A percentile compares a stretch with the other conserved stretches of the same genome.
These are phyloP conservation scores for Pouteria campechiana DNA, from an alignment of 179 eudicot genomes.

Conservation along the genomic window DNA sequence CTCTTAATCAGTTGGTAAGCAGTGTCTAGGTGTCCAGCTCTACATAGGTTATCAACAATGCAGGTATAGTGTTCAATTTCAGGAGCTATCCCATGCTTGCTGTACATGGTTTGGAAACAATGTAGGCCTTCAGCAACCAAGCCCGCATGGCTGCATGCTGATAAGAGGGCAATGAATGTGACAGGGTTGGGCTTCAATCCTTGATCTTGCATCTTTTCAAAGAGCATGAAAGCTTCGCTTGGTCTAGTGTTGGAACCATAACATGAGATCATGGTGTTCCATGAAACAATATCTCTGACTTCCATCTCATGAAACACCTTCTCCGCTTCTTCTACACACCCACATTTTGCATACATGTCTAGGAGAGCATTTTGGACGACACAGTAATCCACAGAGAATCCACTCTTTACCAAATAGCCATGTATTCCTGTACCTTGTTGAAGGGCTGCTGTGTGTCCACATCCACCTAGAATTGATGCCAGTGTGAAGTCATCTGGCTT, in stretches of 20 bases:
- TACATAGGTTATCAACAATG: slow-evolving; percentile 17
- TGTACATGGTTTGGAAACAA: slow-evolving; percentile 6
- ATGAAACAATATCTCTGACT: slow-evolving; percentile 11
- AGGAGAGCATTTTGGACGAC: slow-evolving; percentile 14
- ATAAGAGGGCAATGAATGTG: slow-evolving; percentile 11
- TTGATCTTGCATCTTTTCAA: slow-evolving; percentile 8
- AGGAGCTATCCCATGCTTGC: slow-evolving; percentile 1
- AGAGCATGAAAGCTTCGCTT: slow-evolving; percentile 5
- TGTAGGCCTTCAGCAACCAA: slow-evolving; percentile 16
- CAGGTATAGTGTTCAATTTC: slow-evolving; percentile 13
- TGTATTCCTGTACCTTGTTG: slow-evolving; percentile 8
- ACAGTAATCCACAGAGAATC: slow-evolving; percentile 5
- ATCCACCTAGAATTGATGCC: slow-evolving; percentile 9
- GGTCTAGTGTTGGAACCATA: slow-evolving; percentile 13
- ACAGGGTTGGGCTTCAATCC: slow-evolving; percentile 8
- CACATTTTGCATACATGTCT: slow-evolving; percentile 21
- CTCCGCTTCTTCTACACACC: slow-evolving; percentile 7
- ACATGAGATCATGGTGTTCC: slow-evolving; percentile 16
- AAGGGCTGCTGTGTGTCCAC: slow-evolving; percentile 13
- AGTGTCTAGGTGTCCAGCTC: slow-evolving; percentile 11
- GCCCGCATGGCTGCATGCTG: slow-evolving; percentile 19
- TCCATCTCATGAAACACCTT: slow-evolving; percentile 8
- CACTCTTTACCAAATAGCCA: slow-evolving; percentile 3
- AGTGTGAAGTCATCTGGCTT: slow-evolving; percentile 11
- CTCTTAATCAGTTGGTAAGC: slow-evolving; percentile 5